Evolutionary conservation across 2,329 filamentous ascomycete species (phyloP).

Genomic region (Sphaerostilbella broomeana): DNA sequence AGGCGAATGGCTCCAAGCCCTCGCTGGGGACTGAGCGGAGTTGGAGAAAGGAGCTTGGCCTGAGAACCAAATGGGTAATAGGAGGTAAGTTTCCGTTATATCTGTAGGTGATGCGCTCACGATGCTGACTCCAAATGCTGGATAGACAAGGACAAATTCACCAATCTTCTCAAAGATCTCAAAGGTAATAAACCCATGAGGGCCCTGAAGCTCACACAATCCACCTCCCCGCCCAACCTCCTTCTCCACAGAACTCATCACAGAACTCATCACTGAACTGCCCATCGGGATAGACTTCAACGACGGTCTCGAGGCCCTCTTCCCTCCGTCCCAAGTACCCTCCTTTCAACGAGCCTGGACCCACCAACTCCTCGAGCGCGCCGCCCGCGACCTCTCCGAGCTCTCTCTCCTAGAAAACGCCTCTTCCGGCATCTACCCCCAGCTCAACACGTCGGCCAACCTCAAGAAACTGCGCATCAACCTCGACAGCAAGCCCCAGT

Average conservation of each 20-base stretch:
- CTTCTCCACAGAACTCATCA: constrained; percentile 2
- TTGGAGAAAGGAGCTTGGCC: constrained; percentile 28
- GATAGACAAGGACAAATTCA: constrained; percentile 40
- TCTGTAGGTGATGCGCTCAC: background rate
- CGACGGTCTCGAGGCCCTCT: constrained; percentile 41
- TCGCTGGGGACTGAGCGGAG: constrained; percentile 20
- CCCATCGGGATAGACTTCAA: constrained; percentile 33
- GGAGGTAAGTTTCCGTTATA: constrained; percentile 22
- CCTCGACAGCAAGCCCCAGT: constrained; percentile 35
- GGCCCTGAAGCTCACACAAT: too few relatives aligned
- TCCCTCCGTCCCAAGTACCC: constrained; percentile 35
- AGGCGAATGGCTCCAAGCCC: constrained; percentile 16
- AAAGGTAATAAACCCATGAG: too few relatives aligned
- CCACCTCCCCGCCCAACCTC: background rate
- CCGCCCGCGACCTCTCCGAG: constrained; percentile 35
- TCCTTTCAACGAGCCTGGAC: constrained; percentile 41
- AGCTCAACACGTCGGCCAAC: constrained; percentile 35
- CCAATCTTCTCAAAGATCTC: constrained; percentile 32
- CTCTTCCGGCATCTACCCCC: constrained; percentile 35
- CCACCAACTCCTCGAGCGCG: constrained; percentile 39
- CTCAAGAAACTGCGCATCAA: constrained; percentile 42
- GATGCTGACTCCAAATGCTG: background rate
- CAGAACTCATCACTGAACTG: background rate
- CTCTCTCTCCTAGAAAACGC: constrained; percentile 37
- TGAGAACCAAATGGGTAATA: constrained; percentile 40